These are phyloP conservation scores for Hirschfeldia incana DNA, from an alignment of 345 rosid species.

Conservation along the genomic window DNA sequence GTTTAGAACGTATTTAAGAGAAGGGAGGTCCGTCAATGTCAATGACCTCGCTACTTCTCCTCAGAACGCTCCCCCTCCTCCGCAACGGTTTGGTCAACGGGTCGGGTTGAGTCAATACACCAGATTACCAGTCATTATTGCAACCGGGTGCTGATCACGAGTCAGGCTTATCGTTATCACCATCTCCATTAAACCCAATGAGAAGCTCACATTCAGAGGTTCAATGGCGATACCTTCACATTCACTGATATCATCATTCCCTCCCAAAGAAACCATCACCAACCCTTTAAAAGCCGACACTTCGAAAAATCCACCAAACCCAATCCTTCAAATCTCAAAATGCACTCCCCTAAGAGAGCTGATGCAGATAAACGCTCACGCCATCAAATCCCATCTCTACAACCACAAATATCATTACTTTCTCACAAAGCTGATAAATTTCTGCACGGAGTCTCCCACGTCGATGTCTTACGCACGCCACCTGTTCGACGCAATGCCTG, in stretches of 20 bases:
- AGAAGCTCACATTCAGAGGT: constrained; percentile 33
- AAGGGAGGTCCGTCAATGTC: too few relatives aligned
- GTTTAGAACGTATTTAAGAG: too few relatives aligned
- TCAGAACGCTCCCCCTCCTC: too few relatives aligned
- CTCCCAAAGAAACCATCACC: constrained; percentile 19
- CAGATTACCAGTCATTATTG: not conserved
- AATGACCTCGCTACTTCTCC: too few relatives aligned
- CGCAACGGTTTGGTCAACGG: too few relatives aligned
- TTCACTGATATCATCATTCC: constrained; percentile 16
- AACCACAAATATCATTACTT: constrained; percentile 44
- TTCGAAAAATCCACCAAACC: constrained; percentile 23
- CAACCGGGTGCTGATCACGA: constrained; percentile 14
- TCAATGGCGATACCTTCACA: constrained; percentile 49
- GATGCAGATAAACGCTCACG: constrained; percentile 68
- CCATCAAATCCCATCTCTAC: constrained; percentile 62
- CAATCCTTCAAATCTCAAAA: constrained; percentile 47
- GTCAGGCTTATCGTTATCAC: constrained; percentile 1
- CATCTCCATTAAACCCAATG: not conserved
- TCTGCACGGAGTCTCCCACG: constrained; percentile 52
- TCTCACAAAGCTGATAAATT: constrained; percentile 62
- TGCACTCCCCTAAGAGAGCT: constrained; percentile 56
- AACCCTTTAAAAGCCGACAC: constrained; percentile 1
- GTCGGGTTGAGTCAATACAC: too few relatives aligned
- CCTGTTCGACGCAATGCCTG: constrained; percentile 57
- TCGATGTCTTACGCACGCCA: constrained; percentile 57